These are phyloP conservation scores for Picochlorum sp. DNA, from an alignment of 139 green algal species.

Conservation along the genomic window DNA sequence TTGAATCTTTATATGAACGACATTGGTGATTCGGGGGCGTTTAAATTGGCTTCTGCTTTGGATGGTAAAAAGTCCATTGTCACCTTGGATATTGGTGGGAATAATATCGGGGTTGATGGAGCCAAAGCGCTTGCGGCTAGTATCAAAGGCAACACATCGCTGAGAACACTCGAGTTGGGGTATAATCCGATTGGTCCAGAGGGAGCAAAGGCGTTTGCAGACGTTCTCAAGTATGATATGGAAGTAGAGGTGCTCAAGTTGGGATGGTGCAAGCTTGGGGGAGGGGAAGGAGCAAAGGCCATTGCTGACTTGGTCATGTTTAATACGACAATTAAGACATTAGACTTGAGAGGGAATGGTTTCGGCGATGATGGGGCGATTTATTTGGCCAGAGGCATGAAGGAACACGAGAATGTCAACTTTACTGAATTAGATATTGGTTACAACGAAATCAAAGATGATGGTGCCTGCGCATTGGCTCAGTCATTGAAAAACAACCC, in stretches of 20 bases:
- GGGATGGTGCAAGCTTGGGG: conserved; percentile 95
- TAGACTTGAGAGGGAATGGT: conserved; percentile 90
- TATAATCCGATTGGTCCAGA: conserved; percentile 90
- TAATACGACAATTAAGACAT: conserved; percentile 59
- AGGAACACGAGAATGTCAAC: conserved; percentile 64
- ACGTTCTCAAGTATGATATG: conserved; percentile 81
- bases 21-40: conserved; percentile 66
- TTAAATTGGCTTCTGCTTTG: conserved; percentile 58
- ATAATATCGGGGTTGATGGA: conserved; percentile 80
- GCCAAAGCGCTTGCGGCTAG: conserved; percentile 32
- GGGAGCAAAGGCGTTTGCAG: conserved; percentile 64
- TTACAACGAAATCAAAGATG: conserved; percentile 99
- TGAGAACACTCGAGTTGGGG: conserved; percentile 72
- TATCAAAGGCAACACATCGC: conserved; percentile 42
- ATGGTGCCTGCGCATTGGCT: conserved; percentile 88
- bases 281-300: conserved; percentile 56
- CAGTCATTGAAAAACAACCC: conserved; percentile 88
- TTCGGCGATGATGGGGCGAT: conserved; percentile 73
- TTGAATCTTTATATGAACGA: conserved; percentile 98
- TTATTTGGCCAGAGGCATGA: conserved; percentile 34
- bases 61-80: conserved; percentile 51
- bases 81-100: conserved; percentile 88
- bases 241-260: conserved; percentile 73
- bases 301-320: conserved; percentile 89
- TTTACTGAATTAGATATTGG: conserved; percentile 88